Evolutionary conservation across 164 flowering plant species (phyloP).

Genomic region (Chloranthus sessilifolius): DNA sequence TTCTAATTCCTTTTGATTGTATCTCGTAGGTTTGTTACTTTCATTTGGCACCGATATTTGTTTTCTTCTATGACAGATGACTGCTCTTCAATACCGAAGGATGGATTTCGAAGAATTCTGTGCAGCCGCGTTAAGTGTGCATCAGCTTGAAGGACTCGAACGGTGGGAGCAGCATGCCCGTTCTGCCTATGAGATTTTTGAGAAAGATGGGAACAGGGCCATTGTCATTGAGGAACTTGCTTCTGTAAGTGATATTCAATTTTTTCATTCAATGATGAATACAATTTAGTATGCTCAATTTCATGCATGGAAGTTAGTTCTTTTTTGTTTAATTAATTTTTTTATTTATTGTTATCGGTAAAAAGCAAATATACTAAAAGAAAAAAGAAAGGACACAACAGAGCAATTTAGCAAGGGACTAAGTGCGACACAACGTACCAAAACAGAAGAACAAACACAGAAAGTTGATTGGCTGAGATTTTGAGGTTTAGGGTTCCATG

Average conservation of each 20-base stretch:
- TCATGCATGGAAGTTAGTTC: not conserved
- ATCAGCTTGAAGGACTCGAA: constrained; percentile 89
- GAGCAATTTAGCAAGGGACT: too few relatives aligned
- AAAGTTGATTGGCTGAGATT: too few relatives aligned
- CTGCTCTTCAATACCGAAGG: constrained; percentile 77
- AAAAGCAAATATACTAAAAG: too few relatives aligned
- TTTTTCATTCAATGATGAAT: not conserved
- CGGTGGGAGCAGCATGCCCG: constrained; percentile 95
- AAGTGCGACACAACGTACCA: too few relatives aligned
- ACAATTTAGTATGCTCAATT: not conserved
- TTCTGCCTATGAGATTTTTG: constrained; percentile 81
- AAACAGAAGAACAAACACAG: too few relatives aligned
- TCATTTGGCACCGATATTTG: too few relatives aligned
- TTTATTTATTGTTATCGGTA: too few relatives aligned
- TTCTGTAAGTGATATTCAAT: constrained; percentile 53
- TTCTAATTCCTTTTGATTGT: too few relatives aligned
- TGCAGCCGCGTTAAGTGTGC: constrained; percentile 82
- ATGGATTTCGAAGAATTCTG: constrained; percentile 96
- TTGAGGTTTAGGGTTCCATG: too few relatives aligned
- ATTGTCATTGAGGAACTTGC: constrained; percentile 91
- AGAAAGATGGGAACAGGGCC: constrained; percentile 85
- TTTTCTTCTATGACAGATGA: constrained; percentile 43
- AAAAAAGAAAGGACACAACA: too few relatives aligned
- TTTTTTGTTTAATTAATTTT: too few relatives aligned
- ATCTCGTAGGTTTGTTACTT: too few relatives aligned